Evolutionary conservation across 2,329 filamentous ascomycete species (phyloP).

Genomic region (Microascus cirrosus): DNA sequence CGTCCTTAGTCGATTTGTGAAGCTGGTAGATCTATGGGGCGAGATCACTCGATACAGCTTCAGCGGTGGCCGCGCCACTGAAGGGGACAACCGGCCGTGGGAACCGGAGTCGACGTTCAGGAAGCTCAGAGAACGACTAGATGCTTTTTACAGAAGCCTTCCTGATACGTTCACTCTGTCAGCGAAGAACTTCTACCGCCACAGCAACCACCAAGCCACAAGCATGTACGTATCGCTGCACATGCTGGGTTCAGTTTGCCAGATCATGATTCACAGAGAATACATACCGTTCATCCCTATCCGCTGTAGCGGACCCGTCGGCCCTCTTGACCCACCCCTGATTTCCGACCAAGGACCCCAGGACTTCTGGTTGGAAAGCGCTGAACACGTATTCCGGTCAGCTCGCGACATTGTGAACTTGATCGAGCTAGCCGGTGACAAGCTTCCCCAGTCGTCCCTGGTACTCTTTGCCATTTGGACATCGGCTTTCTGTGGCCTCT

Average conservation of each 20-base stretch:
- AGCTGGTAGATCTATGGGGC: conserved; percentile 48
- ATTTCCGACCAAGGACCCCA: conserved; percentile 6
- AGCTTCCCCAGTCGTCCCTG: conserved; percentile 56
- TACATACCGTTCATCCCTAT: conserved; percentile 15
- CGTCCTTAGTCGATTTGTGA: conserved; percentile 39
- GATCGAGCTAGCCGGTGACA: conserved; percentile 48
- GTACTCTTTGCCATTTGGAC: conserved; percentile 57
- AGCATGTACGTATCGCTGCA: conserved; percentile 58
- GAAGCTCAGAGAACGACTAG: conserved; percentile 37
- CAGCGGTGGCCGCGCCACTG: conserved; percentile 36
- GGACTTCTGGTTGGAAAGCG: conserved; percentile 53
- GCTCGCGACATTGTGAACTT: conserved; percentile 54
- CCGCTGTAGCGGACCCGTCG: conserved; percentile 32
- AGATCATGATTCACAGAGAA: conserved; percentile 36
- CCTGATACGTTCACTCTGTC: conserved; percentile 47
- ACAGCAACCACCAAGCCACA: conserved; percentile 51
- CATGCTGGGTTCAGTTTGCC: conserved; percentile 52
- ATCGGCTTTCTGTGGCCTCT: conserved; percentile 54
- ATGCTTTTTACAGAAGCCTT: conserved; percentile 24
- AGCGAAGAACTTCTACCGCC: conserved; percentile 50
- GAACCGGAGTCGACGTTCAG: conserved; percentile 41
- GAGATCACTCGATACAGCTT: conserved; percentile 47
- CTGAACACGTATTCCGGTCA: conserved; percentile 50
- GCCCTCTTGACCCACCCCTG: conserved; percentile 38
- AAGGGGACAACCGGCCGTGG: conserved; percentile 45